Evolutionary conservation across 352 stramenopile genomes (phyloP).

Genomic region (Phytophthora boehmeriae): DNA sequence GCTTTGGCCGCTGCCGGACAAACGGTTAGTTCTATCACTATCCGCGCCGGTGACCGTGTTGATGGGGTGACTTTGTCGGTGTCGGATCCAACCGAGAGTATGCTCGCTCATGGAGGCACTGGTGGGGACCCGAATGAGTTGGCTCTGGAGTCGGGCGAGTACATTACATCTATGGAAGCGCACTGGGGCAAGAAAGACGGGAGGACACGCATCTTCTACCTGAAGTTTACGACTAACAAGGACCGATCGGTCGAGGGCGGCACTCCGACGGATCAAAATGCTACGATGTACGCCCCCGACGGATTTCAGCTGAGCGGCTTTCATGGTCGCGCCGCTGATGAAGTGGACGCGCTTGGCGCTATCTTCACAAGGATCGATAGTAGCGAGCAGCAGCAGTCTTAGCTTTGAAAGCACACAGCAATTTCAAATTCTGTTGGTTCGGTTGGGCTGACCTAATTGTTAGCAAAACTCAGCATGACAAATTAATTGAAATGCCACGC

Average conservation of each 20-base stretch:
- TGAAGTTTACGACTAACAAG: slow-evolving; percentile 38
- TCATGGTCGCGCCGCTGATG: slow-evolving; percentile 52
- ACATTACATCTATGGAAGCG: slow-evolving; percentile 44
- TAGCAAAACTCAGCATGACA: no score
- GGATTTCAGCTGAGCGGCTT: slow-evolving; percentile 54
- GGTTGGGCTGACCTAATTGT: no score
- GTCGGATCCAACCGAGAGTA: slow-evolving; percentile 24
- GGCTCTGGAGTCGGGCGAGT: slow-evolving; percentile 41
- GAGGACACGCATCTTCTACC: slow-evolving; percentile 45
- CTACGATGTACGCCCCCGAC: slow-evolving; percentile 35
- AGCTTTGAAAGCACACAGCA: no score
- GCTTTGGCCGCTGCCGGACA: slow-evolving; percentile 18
- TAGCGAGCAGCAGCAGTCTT: no score
- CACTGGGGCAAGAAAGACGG: slow-evolving; percentile 41
- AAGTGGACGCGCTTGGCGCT: no score
- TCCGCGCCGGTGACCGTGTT: slow-evolving; percentile 32
- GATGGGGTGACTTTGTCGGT: slow-evolving; percentile 38
- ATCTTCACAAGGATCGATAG: no score
- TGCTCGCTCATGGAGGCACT: slow-evolving; percentile 38
- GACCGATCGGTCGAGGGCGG: slow-evolving; percentile 27
- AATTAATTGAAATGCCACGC: no score
- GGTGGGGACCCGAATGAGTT: slow-evolving; percentile 32
- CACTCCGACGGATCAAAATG: slow-evolving; percentile 33
- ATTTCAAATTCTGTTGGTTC: no score
- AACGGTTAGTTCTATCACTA: slow-evolving; percentile 31